phyloP scores from a whole-genome alignment of 768 basidiomycete genomes.

The Cubamyces lactineus region DNA sequence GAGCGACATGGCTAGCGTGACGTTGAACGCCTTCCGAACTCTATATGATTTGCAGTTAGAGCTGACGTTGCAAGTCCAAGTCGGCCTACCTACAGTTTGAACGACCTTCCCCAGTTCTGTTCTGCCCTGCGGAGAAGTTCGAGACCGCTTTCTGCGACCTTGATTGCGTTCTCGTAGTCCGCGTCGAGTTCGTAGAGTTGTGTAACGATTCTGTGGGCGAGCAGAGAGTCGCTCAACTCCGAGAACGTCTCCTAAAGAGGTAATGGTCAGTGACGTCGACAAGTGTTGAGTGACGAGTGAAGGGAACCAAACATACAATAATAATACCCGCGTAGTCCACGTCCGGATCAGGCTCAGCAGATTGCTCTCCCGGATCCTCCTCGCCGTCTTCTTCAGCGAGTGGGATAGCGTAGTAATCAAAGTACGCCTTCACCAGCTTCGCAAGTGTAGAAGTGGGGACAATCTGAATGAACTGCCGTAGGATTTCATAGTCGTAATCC shows the following conservation, averaged over 20 bases:
- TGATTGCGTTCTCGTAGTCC: slow-evolving; percentile 77
- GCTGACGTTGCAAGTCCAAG: neutral
- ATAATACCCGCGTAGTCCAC: slow-evolving; percentile 65
- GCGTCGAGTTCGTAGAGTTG: slow-evolving; percentile 67
- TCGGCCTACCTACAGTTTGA: slow-evolving; percentile 46
- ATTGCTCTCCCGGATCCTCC: slow-evolving; percentile 27
- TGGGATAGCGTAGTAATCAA: slow-evolving; percentile 57
- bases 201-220: slow-evolving; percentile 67
- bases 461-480: slow-evolving; percentile 63
- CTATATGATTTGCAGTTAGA: slow-evolving; percentile 43
- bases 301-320: slow-evolving; percentile 50
- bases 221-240: slow-evolving; percentile 54
- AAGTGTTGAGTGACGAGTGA: neutral
- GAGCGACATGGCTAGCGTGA: slow-evolving; percentile 71
- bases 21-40: slow-evolving; percentile 67
- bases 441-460: slow-evolving; percentile 67
- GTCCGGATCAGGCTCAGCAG: slow-evolving; percentile 26
- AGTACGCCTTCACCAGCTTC: slow-evolving; percentile 65
- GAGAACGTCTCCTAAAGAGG: slow-evolving; percentile 56
- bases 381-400: slow-evolving; percentile 48
- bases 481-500: slow-evolving; percentile 57
- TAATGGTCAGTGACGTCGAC: slow-evolving; percentile 2
- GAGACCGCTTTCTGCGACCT: slow-evolving; percentile 72
- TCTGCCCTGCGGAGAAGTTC: slow-evolving; percentile 57
- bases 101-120: slow-evolving; percentile 55